These are phyloP conservation scores for Coriolopsis trogii DNA, from an alignment of 1,284 basidiomycete species.

Conservation along the genomic window DNA sequence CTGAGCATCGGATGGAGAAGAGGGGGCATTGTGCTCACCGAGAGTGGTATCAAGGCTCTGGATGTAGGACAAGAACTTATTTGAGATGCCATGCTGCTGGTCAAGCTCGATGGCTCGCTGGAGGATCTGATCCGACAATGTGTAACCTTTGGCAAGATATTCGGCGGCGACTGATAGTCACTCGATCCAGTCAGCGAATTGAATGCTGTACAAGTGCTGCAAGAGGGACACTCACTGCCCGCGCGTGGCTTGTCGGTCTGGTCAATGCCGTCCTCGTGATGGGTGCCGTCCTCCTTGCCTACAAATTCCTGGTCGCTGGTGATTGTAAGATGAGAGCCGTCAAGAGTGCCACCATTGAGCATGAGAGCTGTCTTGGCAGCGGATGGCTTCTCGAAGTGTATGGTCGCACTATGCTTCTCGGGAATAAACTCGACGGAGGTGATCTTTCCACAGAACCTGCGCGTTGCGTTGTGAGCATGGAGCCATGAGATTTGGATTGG, in stretches of 20 bases:
- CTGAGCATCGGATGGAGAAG: no score
- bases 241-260: conserved; percentile 85
- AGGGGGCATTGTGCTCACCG: conserved; percentile 44
- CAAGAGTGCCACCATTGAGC: conserved; percentile 76
- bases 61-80: conserved; percentile 81
- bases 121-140: conserved; percentile 77
- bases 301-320: conserved; percentile 63
- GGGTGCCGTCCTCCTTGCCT: conserved; percentile 45
- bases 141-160: conserved; percentile 87
- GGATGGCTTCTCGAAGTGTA: conserved; percentile 76
- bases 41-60: conserved; percentile 68
- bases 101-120: conserved; percentile 89
- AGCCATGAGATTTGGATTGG: conserved; percentile 5
- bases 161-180: conserved; percentile 73
- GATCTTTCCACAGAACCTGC: conserved; percentile 82
- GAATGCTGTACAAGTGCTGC: neutral
- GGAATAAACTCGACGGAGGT: conserved; percentile 56
- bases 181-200: conserved; percentile 38
- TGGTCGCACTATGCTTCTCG: conserved; percentile 46
- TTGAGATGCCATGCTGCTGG: conserved; percentile 84
- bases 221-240: conserved; percentile 51
- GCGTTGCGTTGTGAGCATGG: neutral
- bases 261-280: conserved; percentile 48
- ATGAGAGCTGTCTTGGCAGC: conserved; percentile 83
- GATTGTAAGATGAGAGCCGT: conserved; percentile 61